Base-by-base conservation (phyloP, 2,329 filamentous ascomycete genomes). In the Emydomyces testavorans region DNA sequence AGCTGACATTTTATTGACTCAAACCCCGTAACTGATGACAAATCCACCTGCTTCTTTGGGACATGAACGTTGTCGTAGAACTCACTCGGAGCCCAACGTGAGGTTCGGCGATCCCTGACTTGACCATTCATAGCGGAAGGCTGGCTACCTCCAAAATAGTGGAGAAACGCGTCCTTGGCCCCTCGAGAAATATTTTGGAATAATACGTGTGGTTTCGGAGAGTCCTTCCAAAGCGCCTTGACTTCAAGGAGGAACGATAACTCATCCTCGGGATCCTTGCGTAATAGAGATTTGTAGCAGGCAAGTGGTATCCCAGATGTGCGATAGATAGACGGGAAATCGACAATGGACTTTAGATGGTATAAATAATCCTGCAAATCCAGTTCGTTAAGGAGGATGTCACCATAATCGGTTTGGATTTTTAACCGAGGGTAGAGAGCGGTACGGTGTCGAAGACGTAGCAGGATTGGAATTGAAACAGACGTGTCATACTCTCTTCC, bases 21-120 rank as follows among this genome's bases (percentile, higher is more conserved):
- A 49, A 63, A 66, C 31, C 62, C 57, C 5, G 71, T 54, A 5
- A 62, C 53, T 28, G 60, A 58, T 4, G 65, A 64, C 23, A 62
- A 45, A n/a, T 54, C 54, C 10, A 58, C 49, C 2, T 58, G 58
- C 29, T 64, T 56, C 16, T 55, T 53, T 10, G 70, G 70, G 20
- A 72, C 66, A 55, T 72, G 63, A 34, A 72, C 70, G 55, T 64
- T 70, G 23, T 69, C 63, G 45, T 73, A 73, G 51, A 73, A 73
- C 39, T 71, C 67, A 15, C 64, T 57, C 13, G 62, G 60, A 2
- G 37, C 36, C 44, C 49, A 51, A n/a, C n/a, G n/a, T n/a, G n/a
- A n/a, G n/a, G n/a, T n/a, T n/a, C n/a, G n/a, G n/a, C n/a, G n/a
- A n/a, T n/a, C n/a, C n/a, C n/a, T n/a, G 3, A 16, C 10, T n/a